Evolutionary conservation across 768 basidiomycete species (phyloP).

Genomic region (Myochromella boudieri): DNA sequence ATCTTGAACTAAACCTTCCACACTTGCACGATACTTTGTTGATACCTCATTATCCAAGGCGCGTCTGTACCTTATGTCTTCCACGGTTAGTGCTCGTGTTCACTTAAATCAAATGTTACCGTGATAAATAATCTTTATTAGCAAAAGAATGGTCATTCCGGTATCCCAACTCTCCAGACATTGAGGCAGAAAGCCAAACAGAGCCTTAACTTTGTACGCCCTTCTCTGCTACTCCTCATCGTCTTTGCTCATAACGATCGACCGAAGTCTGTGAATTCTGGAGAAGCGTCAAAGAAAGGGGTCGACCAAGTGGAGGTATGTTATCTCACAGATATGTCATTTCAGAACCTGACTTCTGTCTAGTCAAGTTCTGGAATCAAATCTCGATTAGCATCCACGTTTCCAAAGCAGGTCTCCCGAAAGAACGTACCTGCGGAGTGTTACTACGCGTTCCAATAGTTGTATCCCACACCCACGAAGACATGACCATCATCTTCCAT

Average conservation of each 20-base stretch:
- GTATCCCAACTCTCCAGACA: conserved; percentile 1
- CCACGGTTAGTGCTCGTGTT: neutral
- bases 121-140: neutral
- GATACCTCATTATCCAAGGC: neutral
- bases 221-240: neutral
- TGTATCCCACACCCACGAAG: conserved; percentile 3
- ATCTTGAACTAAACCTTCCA: too few relatives aligned
- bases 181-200: conserved; percentile 11
- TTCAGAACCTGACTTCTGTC: neutral
- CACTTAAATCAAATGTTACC: too few relatives aligned
- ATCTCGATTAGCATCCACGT: conserved; percentile 9
- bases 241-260: neutral
- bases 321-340: neutral
- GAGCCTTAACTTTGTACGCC: conserved; percentile 10
- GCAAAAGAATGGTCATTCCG: conserved; percentile 1
- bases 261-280: conserved; percentile 3
- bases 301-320: conserved; percentile 6
- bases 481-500: neutral
- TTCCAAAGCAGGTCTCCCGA: conserved; percentile 15
- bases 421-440: conserved; percentile 16
- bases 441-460: conserved; percentile 13
- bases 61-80: neutral
- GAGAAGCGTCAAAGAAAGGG: neutral
- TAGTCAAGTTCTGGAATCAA: conserved; percentile 7
- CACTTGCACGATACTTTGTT: neutral